These are phyloP conservation scores for Polygonum maritimum DNA, from an alignment of 148 eudicot genomes.

Conservation along the genomic window DNA sequence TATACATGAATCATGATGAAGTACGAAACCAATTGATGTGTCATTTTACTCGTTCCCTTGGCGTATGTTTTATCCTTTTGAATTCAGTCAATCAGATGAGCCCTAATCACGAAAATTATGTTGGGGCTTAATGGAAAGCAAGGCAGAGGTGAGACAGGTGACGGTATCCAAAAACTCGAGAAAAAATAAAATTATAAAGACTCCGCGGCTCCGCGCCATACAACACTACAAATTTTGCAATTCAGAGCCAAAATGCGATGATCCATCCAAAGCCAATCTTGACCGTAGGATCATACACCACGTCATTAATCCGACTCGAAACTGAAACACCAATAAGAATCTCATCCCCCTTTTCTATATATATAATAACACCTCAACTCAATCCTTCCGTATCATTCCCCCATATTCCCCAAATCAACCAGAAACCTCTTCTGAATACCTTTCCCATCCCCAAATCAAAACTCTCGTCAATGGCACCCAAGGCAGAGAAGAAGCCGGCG, in stretches of 20 bases:
- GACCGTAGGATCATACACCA: not conserved
- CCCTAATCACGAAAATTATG: too few relatives aligned
- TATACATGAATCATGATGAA: too few relatives aligned
- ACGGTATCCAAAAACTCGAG: not conserved
- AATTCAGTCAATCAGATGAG: too few relatives aligned
- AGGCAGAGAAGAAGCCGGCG: conserved; percentile 38
- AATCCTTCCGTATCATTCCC: not conserved
- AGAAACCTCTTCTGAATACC: not conserved
- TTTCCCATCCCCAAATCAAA: not conserved
- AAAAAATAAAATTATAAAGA: not conserved
- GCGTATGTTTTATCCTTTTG: too few relatives aligned
- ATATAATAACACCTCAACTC: not conserved
- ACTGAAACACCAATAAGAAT: not conserved
- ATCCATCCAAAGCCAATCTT: not conserved
- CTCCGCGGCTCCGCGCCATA: not conserved
- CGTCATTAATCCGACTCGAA: not conserved
- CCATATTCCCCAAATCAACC: too few relatives aligned
- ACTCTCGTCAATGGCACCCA: conserved; percentile 26
- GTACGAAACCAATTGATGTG: too few relatives aligned
- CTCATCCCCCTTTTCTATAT: not conserved
- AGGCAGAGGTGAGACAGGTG: not conserved
- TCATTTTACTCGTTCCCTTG: too few relatives aligned
- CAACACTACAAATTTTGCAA: too few relatives aligned
- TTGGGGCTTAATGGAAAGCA: not conserved
- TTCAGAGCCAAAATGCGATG: not conserved